Evolutionary conservation across 805 yeast species (phyloP).

Genomic region (Yamadazyma olivae): DNA sequence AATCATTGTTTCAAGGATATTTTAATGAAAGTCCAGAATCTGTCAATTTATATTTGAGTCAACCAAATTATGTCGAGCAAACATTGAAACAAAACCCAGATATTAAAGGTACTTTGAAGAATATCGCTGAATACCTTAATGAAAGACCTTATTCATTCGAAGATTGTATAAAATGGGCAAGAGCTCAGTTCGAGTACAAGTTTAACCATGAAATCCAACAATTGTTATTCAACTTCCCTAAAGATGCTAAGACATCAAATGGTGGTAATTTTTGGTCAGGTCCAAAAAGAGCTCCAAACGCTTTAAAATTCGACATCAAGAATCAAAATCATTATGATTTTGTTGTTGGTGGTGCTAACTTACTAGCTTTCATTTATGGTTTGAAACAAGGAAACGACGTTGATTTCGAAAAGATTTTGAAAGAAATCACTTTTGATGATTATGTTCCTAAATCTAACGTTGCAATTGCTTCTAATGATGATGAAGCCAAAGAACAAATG

Average conservation of each 20-base stretch:
- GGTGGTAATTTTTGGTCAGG: conserved; percentile 99
- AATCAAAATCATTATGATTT: conserved; percentile 80
- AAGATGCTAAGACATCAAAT: conserved; percentile 82
- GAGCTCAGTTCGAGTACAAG: conserved; percentile 81
- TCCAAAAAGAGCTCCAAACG: conserved; percentile 92
- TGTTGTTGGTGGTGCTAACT: conserved; percentile 83
- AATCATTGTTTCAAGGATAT: conserved; percentile 87
- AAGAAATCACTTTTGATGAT: conserved; percentile 40
- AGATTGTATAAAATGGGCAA: conserved; percentile 95
- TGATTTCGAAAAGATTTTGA: conserved; percentile 52
- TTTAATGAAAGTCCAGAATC: conserved; percentile 90
- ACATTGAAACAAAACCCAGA: conserved; percentile 91
- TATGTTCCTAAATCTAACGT: conserved; percentile 75
- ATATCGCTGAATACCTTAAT: conserved; percentile 71
- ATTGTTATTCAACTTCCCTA: conserved; percentile 90
- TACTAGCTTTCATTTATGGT: conserved; percentile 89
- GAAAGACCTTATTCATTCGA: conserved; percentile 87
- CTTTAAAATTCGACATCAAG: conserved; percentile 73
- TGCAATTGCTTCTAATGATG: conserved; percentile 79
- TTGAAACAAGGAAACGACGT: conserved; percentile 66
- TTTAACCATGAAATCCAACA: conserved; percentile 85
- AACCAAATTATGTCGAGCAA: conserved; percentile 89
- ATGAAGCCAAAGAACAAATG: conserved; percentile 85
- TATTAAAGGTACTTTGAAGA: conserved; percentile 79
- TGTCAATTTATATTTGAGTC: conserved; percentile 85